These are phyloP conservation scores for Fraxinus paxiana DNA, from an alignment of 305 asterid genomes.

Conservation along the genomic window DNA sequence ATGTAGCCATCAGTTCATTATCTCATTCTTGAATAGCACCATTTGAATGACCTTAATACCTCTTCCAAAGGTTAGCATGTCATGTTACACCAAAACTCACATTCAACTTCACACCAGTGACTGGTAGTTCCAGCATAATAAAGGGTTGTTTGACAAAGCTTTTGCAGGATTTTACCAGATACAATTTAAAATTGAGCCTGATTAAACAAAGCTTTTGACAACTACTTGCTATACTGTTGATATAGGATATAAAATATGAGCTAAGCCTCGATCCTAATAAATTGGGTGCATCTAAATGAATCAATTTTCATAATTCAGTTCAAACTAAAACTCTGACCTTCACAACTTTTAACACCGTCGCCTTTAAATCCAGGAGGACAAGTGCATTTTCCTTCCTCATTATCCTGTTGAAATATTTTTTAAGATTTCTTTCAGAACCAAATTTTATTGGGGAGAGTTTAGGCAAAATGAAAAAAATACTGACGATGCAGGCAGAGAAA, in stretches of 20 bases:
- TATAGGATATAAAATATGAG: not conserved
- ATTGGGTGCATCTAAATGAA: not conserved
- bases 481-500: constrained; percentile 78
- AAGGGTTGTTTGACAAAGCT: not conserved
- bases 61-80: not conserved
- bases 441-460: constrained; percentile 6
- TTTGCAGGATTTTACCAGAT: not conserved
- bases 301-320: not conserved
- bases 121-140: not conserved
- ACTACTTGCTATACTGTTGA: not conserved
- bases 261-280: not conserved
- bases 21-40: not conserved
- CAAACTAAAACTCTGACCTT: constrained; percentile 35
- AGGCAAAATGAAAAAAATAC: constrained; percentile 23
- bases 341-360: constrained; percentile 63
- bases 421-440: constrained; percentile 15
- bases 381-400: constrained; percentile 48
- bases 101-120: not conserved
- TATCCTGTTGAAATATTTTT: constrained; percentile 40
- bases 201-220: not conserved
- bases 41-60: not conserved
- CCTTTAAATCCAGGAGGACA: constrained; percentile 74
- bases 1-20: not conserved
- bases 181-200: not conserved
- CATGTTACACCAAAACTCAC: not conserved